Evolutionary conservation across 208 protist species (phyloP).

Genomic region (Novymonas esmeraldas): DNA sequence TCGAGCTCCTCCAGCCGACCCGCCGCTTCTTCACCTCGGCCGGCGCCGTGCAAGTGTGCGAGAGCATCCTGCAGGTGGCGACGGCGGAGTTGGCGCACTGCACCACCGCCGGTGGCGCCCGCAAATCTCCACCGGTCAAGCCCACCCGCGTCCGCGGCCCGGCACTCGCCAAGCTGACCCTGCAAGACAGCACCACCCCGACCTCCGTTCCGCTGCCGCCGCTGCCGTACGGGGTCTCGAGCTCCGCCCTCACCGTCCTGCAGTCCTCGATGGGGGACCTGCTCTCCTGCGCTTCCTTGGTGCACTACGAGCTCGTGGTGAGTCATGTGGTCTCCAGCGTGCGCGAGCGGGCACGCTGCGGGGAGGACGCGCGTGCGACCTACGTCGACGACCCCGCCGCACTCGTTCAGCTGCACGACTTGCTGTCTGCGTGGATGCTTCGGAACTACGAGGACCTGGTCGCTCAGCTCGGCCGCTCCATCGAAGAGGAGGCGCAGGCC

Average conservation of each 20-base stretch:
- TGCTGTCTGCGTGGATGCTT: constrained; percentile 25
- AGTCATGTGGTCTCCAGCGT: constrained; percentile 18
- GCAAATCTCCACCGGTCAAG: not conserved
- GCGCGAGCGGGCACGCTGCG: constrained; percentile 13
- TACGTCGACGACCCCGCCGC: constrained; percentile 20
- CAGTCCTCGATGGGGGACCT: constrained; percentile 16
- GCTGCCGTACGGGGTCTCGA: constrained; percentile 15
- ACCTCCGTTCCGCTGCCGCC: constrained; percentile 14
- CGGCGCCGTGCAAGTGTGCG: constrained; percentile 20
- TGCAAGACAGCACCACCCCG: not conserved
- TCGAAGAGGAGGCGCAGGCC: not conserved
- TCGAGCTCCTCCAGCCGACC: constrained; percentile 29
- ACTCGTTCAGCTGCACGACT: constrained; percentile 15
- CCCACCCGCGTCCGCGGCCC: constrained; percentile 25
- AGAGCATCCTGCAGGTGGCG: constrained; percentile 14
- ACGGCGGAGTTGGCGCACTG: constrained; percentile 8
- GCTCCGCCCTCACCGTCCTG: constrained; percentile 13
- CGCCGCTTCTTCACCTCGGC: constrained; percentile 19
- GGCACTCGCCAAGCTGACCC: constrained; percentile 20
- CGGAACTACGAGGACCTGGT: constrained; percentile 21
- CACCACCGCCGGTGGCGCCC: not conserved
- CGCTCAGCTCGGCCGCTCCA: constrained; percentile 3
- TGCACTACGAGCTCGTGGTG: constrained; percentile 28
- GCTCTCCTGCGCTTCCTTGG: constrained; percentile 8
- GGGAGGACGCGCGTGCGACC: not conserved